Evolutionary conservation across 768 basidiomycete genomes (phyloP), one percentile per base, ranked within the genome.

Genomic region (Lepiota subincarnata): DNA sequence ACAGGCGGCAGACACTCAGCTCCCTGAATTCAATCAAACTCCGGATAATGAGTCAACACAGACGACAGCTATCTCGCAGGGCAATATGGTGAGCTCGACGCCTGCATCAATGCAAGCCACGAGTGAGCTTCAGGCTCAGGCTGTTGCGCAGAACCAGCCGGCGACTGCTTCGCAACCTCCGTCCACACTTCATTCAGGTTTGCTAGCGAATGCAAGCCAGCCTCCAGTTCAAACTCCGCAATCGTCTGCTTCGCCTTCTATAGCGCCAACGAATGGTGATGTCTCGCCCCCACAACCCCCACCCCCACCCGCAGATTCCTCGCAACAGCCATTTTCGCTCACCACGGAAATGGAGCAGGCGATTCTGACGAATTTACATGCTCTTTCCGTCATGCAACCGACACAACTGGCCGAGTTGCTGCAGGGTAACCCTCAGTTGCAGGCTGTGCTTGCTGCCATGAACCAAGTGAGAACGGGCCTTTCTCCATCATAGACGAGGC

Each of bases 401-500:
- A 56, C 64, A n/a, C 72, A 74, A 55, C 65, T 76, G 7, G 64
- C 67, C 14, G 69, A 73, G 20, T 59, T 73, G 22, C 61, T 76
- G 43, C 63, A 67, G 16, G 65, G 64, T 18, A 73, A 76, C 53
- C 68, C 75, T 1, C 67, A 73, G 37, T 58, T 76, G 44, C 64
- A 71, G 34, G 68, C 45, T 31, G 45, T 54, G 11, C 46, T 54
- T 6, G 39, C 45, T n/a, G 53, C 46, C 16, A 38, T 54, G 28
- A 46, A 48, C 13, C 53, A 47, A 19, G 34, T 39, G 6, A 54
- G 40, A 20, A 24, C 53, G 8, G 26, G 26, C 20, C 19, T 19
- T 18, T 41, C 46, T n/a, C 47, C 28, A 40, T 34, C 8, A 24
- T 42, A 10, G 13, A 13, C 13, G 3, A 16, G 18, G 16, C 26